Evolutionary conservation across 352 stramenopile species (phyloP).

Genomic region (Phytopythium montanum): DNA sequence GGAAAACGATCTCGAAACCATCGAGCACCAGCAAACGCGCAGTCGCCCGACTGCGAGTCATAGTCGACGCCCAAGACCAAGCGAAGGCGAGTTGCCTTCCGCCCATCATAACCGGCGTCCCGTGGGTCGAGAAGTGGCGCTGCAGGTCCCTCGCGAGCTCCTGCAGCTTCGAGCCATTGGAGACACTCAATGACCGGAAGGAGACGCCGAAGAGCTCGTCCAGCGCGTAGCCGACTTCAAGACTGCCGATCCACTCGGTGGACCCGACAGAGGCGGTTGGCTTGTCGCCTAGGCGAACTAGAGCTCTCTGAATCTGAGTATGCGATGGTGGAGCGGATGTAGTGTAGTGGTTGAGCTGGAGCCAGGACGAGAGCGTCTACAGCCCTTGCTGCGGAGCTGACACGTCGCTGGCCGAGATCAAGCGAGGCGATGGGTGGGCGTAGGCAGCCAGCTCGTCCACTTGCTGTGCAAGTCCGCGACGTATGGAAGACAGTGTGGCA

Average conservation of each 20-base stretch:
- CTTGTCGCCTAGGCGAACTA: conserved; percentile 84
- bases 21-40: conserved; percentile 79
- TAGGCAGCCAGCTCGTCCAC: too few relatives aligned
- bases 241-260: conserved; percentile 78
- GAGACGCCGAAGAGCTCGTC: conserved; percentile 72
- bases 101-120: conserved; percentile 86
- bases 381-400: too few relatives aligned
- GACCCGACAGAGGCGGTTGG: conserved; percentile 58
- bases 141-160: conserved; percentile 64
- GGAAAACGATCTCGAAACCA: neutral
- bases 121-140: conserved; percentile 74
- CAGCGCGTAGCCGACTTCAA: conserved; percentile 83
- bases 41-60: conserved; percentile 51
- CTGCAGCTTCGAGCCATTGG: conserved; percentile 48
- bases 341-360: conserved; percentile 68
- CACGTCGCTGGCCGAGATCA: too few relatives aligned
- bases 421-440: too few relatives aligned
- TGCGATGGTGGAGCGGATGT: conserved; percentile 41
- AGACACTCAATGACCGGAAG: conserved; percentile 63
- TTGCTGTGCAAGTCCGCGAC: too few relatives aligned
- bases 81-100: conserved; percentile 81
- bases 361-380: conserved; percentile 82
- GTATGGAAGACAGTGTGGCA: too few relatives aligned
- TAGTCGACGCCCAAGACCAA: conserved; percentile 74
- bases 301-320: conserved; percentile 66